Percentiles rank a stretch among this genome's conserved stretches.
phyloP scores from a whole-genome alignment of 1,139 yeast species.

The Blastobotrys serpentis region DNA sequence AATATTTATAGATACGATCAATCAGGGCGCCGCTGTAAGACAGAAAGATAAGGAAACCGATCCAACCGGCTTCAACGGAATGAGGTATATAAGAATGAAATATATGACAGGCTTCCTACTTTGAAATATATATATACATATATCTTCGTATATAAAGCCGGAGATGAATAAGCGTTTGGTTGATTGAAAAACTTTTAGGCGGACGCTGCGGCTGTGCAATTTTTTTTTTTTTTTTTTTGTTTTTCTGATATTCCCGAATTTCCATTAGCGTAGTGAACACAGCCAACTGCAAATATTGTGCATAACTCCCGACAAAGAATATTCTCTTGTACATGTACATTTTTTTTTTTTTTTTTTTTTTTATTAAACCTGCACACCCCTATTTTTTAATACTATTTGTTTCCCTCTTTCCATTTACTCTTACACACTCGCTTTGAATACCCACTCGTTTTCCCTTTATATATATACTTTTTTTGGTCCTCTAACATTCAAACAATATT shows the following conservation, averaged over 20 bases:
- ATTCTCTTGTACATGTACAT: neutral
- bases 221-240: neutral
- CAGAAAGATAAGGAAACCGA: neutral
- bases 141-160: too few species aligned
- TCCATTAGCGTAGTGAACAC: too few species aligned
- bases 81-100: too few species aligned
- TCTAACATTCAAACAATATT: too few species aligned
- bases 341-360: slow-evolving; percentile 9
- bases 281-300: slow-evolving; percentile 5
- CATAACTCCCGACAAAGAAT: slow-evolving; percentile 4
- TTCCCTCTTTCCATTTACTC: neutral
- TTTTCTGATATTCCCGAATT: too few species aligned
- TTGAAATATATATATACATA: too few species aligned
- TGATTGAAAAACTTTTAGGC: neutral
- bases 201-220: slow-evolving; percentile 1
- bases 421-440: neutral
- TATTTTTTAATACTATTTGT: neutral
- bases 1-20: neutral
- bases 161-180: too few species aligned
- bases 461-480: too few species aligned
- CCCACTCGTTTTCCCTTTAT: neutral
- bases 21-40: neutral
- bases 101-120: too few species aligned
- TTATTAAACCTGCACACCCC: neutral
- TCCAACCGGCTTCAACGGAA: too few species aligned